A percentile compares a stretch with the other conserved stretches of the same genome.
Evolutionary conservation across 2,329 filamentous ascomycete genomes (phyloP).

Genomic region (Rosellinia necatrix): DNA sequence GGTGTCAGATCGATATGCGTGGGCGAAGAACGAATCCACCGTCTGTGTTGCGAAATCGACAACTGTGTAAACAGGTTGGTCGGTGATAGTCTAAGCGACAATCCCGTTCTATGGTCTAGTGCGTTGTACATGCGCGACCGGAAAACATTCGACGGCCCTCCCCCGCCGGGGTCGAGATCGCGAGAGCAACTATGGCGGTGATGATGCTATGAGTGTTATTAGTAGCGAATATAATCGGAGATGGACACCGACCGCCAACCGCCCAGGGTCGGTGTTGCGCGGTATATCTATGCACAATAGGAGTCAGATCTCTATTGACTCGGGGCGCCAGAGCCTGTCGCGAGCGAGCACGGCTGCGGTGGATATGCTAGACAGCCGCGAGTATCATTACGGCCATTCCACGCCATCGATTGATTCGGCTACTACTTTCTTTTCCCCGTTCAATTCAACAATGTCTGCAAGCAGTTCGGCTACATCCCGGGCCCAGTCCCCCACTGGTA

Average conservation of each 20-base stretch:
- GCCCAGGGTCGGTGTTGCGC: slow-evolving; percentile 59
- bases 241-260: slow-evolving; percentile 48
- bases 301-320: slow-evolving; percentile 73
- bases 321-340: slow-evolving; percentile 65
- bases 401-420: slow-evolving; percentile 76
- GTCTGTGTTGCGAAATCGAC: slow-evolving; percentile 89
- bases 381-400: slow-evolving; percentile 70
- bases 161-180: slow-evolving; percentile 47
- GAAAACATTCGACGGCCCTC: slow-evolving; percentile 57
- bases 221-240: slow-evolving; percentile 61
- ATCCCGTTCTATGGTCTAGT: slow-evolving; percentile 89
- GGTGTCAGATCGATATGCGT: slow-evolving; percentile 91
- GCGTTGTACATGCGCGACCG: slow-evolving; percentile 84
- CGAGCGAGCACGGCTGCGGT: slow-evolving; percentile 61
- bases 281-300: slow-evolving; percentile 63
- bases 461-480: slow-evolving; percentile 63
- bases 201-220: slow-evolving; percentile 58
- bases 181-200: slow-evolving; percentile 51
- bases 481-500: slow-evolving; percentile 66
- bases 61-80: slow-evolving; percentile 84
- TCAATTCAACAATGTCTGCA: slow-evolving; percentile 70
- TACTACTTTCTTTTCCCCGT: slow-evolving; percentile 88
- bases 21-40: slow-evolving; percentile 92
- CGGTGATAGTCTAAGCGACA: slow-evolving; percentile 80
- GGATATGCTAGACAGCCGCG: slow-evolving; percentile 71